Conservation (phyloP, 805 yeast species). For the Nakazawaea holstii region DNA sequence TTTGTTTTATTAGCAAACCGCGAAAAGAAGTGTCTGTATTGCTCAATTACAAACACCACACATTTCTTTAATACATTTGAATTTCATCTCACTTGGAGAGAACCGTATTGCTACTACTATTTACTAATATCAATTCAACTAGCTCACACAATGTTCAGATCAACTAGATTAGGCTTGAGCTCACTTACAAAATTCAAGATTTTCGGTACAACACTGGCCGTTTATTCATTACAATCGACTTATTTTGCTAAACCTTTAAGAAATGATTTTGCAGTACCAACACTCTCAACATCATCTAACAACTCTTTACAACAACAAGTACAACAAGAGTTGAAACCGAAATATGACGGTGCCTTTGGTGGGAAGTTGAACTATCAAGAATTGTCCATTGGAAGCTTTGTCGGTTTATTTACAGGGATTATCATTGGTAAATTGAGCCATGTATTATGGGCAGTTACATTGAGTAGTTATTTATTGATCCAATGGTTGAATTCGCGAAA, state of each 20-base stretch:
- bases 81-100: no score
- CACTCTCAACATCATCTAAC: neutral
- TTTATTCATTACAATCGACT: neutral
- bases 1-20: no score
- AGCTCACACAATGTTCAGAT: neutral
- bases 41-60: no score
- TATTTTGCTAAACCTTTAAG: neutral
- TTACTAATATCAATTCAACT: neutral
- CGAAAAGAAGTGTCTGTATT: no score
- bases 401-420: slow-evolving; percentile 55
- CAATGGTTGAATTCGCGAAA: slow-evolving; percentile 57
- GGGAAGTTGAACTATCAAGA: slow-evolving; percentile 54
- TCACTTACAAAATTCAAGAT: neutral
- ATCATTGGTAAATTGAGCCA: slow-evolving; percentile 57
- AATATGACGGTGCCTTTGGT: slow-evolving; percentile 32
- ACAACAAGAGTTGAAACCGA: slow-evolving; percentile 19
- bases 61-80: no score
- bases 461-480: slow-evolving; percentile 36
- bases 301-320: slow-evolving; percentile 14
- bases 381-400: slow-evolving; percentile 56
- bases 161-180: neutral
- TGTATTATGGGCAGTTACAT: slow-evolving; percentile 43
- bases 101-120: neutral
- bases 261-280: slow-evolving; percentile 5
- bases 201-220: neutral